Percentiles rank a stretch among this genome's conserved stretches.
Conservation (phyloP, 805 yeast species). For the Naumovozyma dairenensis region DNA sequence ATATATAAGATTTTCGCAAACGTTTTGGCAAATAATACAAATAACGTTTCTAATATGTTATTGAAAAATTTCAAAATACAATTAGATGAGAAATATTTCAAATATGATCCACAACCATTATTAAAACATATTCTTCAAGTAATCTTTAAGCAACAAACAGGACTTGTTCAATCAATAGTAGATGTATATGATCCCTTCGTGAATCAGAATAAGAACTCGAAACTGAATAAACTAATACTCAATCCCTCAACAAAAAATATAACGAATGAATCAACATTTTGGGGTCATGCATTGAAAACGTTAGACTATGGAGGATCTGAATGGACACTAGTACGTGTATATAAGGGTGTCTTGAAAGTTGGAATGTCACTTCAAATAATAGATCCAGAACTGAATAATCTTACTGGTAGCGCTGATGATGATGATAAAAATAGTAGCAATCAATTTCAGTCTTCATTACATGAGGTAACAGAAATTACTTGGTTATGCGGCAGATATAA, state of each 20-base stretch:
- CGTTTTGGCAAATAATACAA: slow-evolving; percentile 43
- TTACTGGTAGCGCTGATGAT: slow-evolving; percentile 29
- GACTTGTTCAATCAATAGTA: slow-evolving; percentile 41
- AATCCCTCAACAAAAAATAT: not conserved
- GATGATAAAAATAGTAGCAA: slow-evolving; percentile 42
- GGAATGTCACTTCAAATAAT: slow-evolving; percentile 43
- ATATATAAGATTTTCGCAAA: slow-evolving; percentile 64
- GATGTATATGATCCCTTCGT: not conserved
- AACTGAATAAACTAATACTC: slow-evolving; percentile 9
- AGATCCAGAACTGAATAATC: slow-evolving; percentile 28
- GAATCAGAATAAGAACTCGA: not conserved
- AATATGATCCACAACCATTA: slow-evolving; percentile 50
- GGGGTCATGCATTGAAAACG: slow-evolving; percentile 51
- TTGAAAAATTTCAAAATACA: slow-evolving; percentile 38
- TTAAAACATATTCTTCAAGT: slow-evolving; percentile 43
- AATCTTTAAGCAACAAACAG: slow-evolving; percentile 43
- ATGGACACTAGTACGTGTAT: slow-evolving; percentile 50
- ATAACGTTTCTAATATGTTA: slow-evolving; percentile 36
- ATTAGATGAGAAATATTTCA: slow-evolving; percentile 32
- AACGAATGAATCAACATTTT: not conserved
- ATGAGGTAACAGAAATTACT: slow-evolving; percentile 32
- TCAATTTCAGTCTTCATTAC: slow-evolving; percentile 16
- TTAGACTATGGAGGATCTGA: slow-evolving; percentile 45
- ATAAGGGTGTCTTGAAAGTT: slow-evolving; percentile 46
- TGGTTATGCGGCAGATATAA: slow-evolving; percentile 66